Percentiles rank a stretch among this genome's conserved stretches.
phyloP scores from a whole-genome alignment of 2,329 filamentous ascomycete genomes.

The Huntiella savannae region DNA sequence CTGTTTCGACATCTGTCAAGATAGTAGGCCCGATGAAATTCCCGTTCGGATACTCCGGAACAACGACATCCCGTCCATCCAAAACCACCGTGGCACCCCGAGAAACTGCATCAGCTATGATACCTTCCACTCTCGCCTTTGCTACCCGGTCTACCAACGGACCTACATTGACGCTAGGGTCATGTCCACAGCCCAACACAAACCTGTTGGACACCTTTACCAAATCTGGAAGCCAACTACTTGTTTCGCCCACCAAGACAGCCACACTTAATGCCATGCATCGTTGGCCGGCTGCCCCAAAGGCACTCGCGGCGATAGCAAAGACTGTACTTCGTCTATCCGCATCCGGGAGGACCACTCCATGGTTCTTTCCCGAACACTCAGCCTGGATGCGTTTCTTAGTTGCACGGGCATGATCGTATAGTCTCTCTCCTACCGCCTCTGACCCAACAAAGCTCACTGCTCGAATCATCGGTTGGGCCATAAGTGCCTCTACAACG shows the following conservation, averaged over 20 bases:
- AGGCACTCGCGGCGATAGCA: constrained; percentile 24
- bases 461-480: constrained; percentile 50
- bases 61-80: constrained; percentile 14
- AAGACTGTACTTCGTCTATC: constrained; percentile 44
- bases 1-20: constrained; percentile 13
- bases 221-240: constrained; percentile 38
- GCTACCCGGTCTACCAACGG: constrained; percentile 14
- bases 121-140: constrained; percentile 13
- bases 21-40: constrained; percentile 15
- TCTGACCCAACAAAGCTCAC: constrained; percentile 63
- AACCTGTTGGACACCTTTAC: constrained; percentile 40
- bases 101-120: constrained; percentile 13
- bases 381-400: constrained; percentile 49
- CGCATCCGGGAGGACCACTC: constrained; percentile 46
- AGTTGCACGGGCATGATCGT: constrained; percentile 47
- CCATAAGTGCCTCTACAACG: constrained; percentile 45
- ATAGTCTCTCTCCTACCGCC: constrained; percentile 49
- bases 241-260: constrained; percentile 42
- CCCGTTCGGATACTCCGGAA: constrained; percentile 14
- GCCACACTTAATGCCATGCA: constrained; percentile 42
- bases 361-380: constrained; percentile 46
- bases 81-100: constrained; percentile 14
- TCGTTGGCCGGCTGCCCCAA: constrained; percentile 35
- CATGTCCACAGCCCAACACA: constrained; percentile 13
- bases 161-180: constrained; percentile 13